phyloP scores from a whole-genome alignment of 805 yeast genomes.

The Kluyveromyces nonfermentans region DNA sequence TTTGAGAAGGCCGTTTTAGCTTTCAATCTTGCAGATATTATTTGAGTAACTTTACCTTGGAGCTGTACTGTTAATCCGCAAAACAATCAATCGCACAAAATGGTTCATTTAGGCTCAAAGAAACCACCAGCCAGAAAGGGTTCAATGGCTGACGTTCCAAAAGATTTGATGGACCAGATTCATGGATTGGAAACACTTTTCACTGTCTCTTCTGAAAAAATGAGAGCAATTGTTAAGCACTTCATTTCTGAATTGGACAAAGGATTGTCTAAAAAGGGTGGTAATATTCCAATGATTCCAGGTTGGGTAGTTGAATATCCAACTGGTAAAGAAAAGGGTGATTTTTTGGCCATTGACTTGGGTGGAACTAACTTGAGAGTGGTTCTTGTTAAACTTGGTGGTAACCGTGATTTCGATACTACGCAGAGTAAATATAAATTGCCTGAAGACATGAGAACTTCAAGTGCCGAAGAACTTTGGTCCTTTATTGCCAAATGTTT shows the following conservation, averaged over 20 bases:
- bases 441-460: conserved; percentile 72
- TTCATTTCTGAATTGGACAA: conserved; percentile 72
- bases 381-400: conserved; percentile 75
- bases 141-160: conserved; percentile 58
- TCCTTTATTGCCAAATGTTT: conserved; percentile 78
- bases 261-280: conserved; percentile 68
- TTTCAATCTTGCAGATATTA: no score
- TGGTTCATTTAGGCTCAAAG: conserved; percentile 83
- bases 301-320: conserved; percentile 95
- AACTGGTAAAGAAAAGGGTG: conserved; percentile 84
- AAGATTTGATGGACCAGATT: conserved; percentile 49
- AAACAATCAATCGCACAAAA: conserved; percentile 18
- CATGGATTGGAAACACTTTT: conserved; percentile 50
- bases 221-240: conserved; percentile 60
- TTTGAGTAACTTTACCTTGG: not conserved
- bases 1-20: no score
- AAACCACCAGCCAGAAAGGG: conserved; percentile 73
- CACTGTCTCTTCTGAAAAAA: conserved; percentile 49
- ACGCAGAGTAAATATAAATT: conserved; percentile 78
- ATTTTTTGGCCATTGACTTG: conserved; percentile 85
- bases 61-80: not conserved
- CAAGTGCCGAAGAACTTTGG: conserved; percentile 68
- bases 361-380: conserved; percentile 97
- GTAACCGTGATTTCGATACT: conserved; percentile 76
- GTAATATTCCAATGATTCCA: conserved; percentile 93